Base-by-base conservation (phyloP, 257 asterid species). In the Forsythia viridissima region DNA sequence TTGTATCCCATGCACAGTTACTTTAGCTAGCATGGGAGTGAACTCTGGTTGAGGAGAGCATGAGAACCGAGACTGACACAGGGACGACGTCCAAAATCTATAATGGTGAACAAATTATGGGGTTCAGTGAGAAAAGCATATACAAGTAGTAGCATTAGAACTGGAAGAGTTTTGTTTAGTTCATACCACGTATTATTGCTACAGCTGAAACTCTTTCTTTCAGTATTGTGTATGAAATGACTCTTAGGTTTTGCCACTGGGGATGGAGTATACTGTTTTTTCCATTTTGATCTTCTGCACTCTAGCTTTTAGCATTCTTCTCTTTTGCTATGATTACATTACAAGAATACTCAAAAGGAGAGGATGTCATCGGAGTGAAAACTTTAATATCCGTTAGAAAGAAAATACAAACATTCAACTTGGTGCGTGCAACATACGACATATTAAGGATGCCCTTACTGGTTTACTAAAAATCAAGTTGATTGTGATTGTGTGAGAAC, bases 71-170 rank as follows among this genome's bases (percentile, higher is more conserved):
- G 79, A 82, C 48, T 16, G 7, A 52, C 55, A 52, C 55, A 42
- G 66, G 38, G 36, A 71, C 46, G 78, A 40, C 75, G 52, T 59
- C 59, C 72, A 70, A 74, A 80, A 74, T 72, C 77, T 74, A 77
- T 77, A 30, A 59, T 65, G 42, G n/a, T 79, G 76, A 76, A 65
- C 73, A 12, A 21, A 41, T 73, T 71, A 70, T 85, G 44, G 76
- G 80, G 81, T 78, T 80, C 55, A 70, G 63, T 79, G 73, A 61
- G 42, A 72, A 30, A 30, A 52, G 82, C 9, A 70, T 71, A 82
- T 77, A 82, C 82, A 42, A 74, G 77, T 71, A 79, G 88, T 82
- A 73, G 55, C 3, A 12, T 73, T 16, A 39, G 34, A 37, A 67
- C 20, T 76, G 24, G 63, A 44, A 65, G 75, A 66, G 76, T 77